Evolutionary conservation across 331 rosid genomes (phyloP), one percentile per base, ranked within the genome.

Genomic region (Phaseolus coccineus): DNA sequence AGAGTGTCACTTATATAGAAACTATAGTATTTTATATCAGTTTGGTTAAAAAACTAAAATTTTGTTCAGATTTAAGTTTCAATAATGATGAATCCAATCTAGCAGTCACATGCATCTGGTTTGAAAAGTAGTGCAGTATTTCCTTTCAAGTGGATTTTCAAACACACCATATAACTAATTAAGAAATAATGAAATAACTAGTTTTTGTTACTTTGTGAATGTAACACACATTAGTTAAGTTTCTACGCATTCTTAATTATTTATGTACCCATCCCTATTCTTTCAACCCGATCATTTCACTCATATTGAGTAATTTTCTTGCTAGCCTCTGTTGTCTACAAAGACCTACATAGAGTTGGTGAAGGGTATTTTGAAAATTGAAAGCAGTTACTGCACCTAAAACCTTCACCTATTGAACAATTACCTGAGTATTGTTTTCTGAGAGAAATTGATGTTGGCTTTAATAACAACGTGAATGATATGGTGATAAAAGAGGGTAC

Each of bases 291-390:
- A 19, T 19, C 12, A 53, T n/a, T 69, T 77, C 39, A 19, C 50
- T 64, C 2, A 4, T 71, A 4, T 71, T 4, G 35, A 6, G 74
- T 27, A 33, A 37, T 52, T 35, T 33, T 52, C 39, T 31, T 4
- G 39, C 50, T 19, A 8, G 39, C 24, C 10, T 48, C 27, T 6
- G 46, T 24, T 76, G 46, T 16, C 42, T 48, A n/a, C 64, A 74
- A 69, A 53, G 47, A 80, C 57, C 61, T 48, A 5, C 74, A 1
- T 46, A 46, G 50, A 71, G 71, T 71, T 75, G 7, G 71, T 13
- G 47, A 80, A 69, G 66, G 50, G 75, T 84, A 66, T 55, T 76
- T 77, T 80, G 65, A 72, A 76, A 33, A 40, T 62, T 31, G 40
- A 31, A 62, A 62, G 68, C 44, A 6, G 25, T 2, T 31, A 15